Evolutionary conservation across 352 stramenopile species (phyloP).

Genomic region (Globisporangium cylindrosporum): DNA sequence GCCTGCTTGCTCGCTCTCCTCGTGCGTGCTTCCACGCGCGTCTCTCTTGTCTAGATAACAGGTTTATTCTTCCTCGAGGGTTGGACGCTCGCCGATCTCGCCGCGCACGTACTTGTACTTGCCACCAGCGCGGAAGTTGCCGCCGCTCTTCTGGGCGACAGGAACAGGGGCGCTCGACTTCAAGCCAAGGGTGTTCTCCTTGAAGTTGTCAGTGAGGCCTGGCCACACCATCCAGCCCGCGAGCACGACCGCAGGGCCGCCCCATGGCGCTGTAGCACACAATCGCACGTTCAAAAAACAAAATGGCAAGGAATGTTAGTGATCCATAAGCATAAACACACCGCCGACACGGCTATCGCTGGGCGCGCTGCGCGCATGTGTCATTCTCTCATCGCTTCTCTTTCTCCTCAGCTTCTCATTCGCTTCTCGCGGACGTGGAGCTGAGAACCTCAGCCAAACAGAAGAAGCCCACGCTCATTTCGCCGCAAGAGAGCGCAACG

Average conservation of each 20-base stretch:
- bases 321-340: too few species aligned
- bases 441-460: not conserved
- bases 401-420: not conserved
- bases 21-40: not conserved
- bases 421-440: not conserved
- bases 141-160: constrained; percentile 16
- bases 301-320: not conserved
- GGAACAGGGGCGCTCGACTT: constrained; percentile 26
- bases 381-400: not conserved
- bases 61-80: constrained; percentile 60
- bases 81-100: constrained; percentile 74
- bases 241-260: constrained; percentile 40
- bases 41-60: constrained; percentile 4
- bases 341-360: not conserved
- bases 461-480: not conserved
- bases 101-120: constrained; percentile 81
- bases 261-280: constrained; percentile 42
- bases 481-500: not conserved
- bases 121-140: constrained; percentile 47
- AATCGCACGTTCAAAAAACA: not conserved
- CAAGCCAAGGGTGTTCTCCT: constrained; percentile 71
- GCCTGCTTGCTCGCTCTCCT: not conserved
- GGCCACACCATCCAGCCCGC: constrained; percentile 74
- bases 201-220: constrained; percentile 63
- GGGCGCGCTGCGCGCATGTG: not conserved